Conservation (phyloP, 129 eudicot genomes). For the Deinandra increscens region DNA sequence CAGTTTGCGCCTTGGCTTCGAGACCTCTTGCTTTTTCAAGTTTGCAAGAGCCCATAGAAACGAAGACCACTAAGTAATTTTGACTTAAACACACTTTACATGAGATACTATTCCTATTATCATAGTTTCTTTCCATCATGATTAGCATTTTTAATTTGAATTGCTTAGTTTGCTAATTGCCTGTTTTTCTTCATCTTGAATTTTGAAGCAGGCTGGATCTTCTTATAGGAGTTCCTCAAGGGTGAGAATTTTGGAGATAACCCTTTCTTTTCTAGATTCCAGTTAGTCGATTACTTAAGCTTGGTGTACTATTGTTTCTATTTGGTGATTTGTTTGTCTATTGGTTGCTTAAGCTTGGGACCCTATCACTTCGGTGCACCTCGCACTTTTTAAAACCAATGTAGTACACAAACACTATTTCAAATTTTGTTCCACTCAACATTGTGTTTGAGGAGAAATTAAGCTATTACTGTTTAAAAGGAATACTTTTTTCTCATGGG, state of each 20-base stretch:
- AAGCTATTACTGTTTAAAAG: background rate
- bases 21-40: too few species aligned
- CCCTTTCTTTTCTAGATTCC: background rate
- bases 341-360: background rate
- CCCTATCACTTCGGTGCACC: too few species aligned
- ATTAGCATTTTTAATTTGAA: background rate
- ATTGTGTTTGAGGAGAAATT: background rate
- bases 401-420: background rate
- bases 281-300: background rate
- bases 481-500: background rate
- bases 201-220: slow-evolving; percentile 47
- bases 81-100: background rate
- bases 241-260: slow-evolving; percentile 41
- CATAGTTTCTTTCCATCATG: background rate
- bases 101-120: background rate
- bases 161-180: background rate
- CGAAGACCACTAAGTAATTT: background rate
- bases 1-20: too few species aligned
- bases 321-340: background rate
- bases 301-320: background rate
- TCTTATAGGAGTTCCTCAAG: slow-evolving; percentile 47
- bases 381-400: too few species aligned
- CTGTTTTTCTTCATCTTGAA: slow-evolving; percentile 19
- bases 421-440: background rate
- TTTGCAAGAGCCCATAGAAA: background rate